phyloP scores from a whole-genome alignment of 2,329 filamentous ascomycete species.

The Aspergillus ruber region DNA sequence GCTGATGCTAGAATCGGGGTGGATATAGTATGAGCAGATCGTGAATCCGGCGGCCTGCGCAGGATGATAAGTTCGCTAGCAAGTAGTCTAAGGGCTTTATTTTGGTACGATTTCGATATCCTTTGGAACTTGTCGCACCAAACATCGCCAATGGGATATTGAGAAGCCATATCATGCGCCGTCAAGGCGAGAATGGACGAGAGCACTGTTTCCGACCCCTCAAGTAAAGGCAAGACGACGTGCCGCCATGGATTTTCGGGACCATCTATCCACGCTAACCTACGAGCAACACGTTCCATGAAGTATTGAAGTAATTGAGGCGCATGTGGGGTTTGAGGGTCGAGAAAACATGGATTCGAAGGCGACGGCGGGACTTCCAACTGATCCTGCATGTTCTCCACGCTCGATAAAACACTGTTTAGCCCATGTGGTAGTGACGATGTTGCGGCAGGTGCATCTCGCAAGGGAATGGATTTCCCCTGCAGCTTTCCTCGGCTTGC shows the following conservation, averaged over 20 bases:
- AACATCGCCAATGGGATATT: slow-evolving; percentile 2
- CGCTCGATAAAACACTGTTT: neutral
- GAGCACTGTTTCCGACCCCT: slow-evolving; percentile 13
- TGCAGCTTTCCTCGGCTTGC: slow-evolving; percentile 20
- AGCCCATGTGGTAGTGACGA: neutral
- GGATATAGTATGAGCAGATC: neutral
- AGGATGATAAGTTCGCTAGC: slow-evolving; percentile 4
- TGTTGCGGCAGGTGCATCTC: neutral
- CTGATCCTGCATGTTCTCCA: neutral
- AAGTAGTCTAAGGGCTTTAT: slow-evolving; percentile 2
- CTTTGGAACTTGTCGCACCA: slow-evolving; percentile 3
- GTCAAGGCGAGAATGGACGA: slow-evolving; percentile 15
- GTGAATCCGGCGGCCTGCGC: neutral
- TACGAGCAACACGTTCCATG: slow-evolving; percentile 5
- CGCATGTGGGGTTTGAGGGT: neutral
- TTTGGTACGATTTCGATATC: slow-evolving; percentile 5
- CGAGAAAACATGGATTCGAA: neutral
- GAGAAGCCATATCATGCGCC: slow-evolving; percentile 11
- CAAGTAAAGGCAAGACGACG: slow-evolving; percentile 13
- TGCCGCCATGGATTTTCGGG: slow-evolving; percentile 15
- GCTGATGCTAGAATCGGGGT: slow-evolving; percentile 12
- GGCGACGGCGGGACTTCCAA: neutral
- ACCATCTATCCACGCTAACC: slow-evolving; percentile 7
- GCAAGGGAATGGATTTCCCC: slow-evolving; percentile 13
- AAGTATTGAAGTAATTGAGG: slow-evolving; percentile 3